Percentiles rank a stretch among this genome's conserved stretches.
Evolutionary conservation across 108 stramenopile genomes (phyloP).

Genomic region (Pseudonitzschia multiseries): DNA sequence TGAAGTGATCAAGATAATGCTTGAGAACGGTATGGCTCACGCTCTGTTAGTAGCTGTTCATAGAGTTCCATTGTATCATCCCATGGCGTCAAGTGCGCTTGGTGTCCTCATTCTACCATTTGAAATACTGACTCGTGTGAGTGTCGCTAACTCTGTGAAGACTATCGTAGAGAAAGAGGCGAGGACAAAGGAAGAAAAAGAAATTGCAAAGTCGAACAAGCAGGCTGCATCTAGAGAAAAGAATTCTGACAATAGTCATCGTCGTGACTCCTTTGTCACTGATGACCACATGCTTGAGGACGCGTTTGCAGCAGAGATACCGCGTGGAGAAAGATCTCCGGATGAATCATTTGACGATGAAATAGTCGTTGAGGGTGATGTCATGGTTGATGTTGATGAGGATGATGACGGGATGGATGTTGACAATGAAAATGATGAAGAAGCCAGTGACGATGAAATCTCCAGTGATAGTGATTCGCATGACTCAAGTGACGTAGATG

Average conservation of each 20-base stretch:
- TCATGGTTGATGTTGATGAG: constrained; percentile 20
- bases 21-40: constrained; percentile 78
- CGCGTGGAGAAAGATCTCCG: neutral
- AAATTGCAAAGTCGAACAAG: constrained; percentile 4
- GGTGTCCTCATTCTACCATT: constrained; percentile 76
- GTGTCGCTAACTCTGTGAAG: constrained; percentile 55
- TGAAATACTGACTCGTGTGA: constrained; percentile 80
- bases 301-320: constrained; percentile 44
- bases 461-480: constrained; percentile 25
- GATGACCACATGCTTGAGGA: constrained; percentile 76
- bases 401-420: constrained; percentile 33
- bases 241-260: constrained; percentile 9
- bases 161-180: constrained; percentile 61
- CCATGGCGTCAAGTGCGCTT: constrained; percentile 63
- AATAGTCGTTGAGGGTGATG: constrained; percentile 17
- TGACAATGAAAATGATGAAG: constrained; percentile 37
- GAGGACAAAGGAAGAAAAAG: constrained; percentile 23
- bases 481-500: constrained; percentile 13
- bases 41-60: constrained; percentile 75
- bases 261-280: constrained; percentile 27
- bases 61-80: constrained; percentile 73
- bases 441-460: constrained; percentile 34
- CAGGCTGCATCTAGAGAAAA: constrained; percentile 3
- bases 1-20: constrained; percentile 84
- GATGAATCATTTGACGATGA: constrained; percentile 30